phyloP scores from a whole-genome alignment of 495 filamentous ascomycete genomes.

The Neurospora sp. region DNA sequence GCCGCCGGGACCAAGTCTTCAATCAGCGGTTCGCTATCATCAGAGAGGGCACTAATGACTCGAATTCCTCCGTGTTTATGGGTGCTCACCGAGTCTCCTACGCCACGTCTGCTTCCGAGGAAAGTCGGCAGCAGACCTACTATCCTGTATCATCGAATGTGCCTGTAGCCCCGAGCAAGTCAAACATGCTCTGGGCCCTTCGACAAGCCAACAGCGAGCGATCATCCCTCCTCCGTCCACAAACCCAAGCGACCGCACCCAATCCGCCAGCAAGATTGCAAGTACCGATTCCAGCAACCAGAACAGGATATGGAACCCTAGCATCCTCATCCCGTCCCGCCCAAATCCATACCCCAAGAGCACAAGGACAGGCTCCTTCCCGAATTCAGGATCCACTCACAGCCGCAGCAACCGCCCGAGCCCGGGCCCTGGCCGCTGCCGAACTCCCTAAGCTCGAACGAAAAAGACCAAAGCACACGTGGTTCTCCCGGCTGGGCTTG shows the following conservation, averaged over 20 bases:
- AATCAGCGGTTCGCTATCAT: background rate
- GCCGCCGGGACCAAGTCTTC: background rate
- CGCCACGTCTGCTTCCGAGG: background rate
- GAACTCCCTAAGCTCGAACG: background rate
- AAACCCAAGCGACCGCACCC: background rate
- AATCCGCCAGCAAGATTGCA: background rate
- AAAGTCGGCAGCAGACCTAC: background rate
- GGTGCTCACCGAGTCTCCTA: background rate
- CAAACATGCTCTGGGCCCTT: background rate
- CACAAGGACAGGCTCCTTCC: background rate
- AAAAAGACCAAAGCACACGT: background rate
- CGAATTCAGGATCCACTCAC: background rate
- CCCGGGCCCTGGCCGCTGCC: background rate
- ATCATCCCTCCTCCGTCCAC: background rate
- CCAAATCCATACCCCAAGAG: background rate
- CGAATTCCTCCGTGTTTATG: background rate
- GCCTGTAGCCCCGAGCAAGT: background rate
- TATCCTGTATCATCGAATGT: background rate
- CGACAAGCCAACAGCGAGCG: background rate
- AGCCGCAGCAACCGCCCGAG: background rate
- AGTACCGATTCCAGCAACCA: background rate
- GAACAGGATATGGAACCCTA: background rate
- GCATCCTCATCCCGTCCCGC: background rate
- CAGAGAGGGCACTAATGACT: background rate
- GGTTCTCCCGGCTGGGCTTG: background rate